phyloP scores from a whole-genome alignment of 805 yeast genomes.

The Wickerhamiella lipophila region DNA sequence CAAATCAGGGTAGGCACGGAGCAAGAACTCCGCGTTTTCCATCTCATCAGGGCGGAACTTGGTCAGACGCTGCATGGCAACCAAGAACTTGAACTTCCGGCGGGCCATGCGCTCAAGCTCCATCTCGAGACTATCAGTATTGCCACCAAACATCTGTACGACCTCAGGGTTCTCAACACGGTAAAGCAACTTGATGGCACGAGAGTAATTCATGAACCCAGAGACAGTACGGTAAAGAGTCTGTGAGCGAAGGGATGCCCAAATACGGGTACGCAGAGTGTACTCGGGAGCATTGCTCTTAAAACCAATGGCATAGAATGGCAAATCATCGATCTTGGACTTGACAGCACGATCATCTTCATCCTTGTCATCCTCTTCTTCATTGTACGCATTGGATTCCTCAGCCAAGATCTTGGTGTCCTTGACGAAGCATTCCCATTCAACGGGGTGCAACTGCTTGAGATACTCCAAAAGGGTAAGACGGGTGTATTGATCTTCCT shows the following conservation, averaged over 20 bases:
- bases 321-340: constrained; percentile 78
- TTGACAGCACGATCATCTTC: constrained; percentile 60
- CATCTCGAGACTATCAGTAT: constrained; percentile 89
- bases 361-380: constrained; percentile 33
- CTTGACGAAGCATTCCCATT: constrained; percentile 95
- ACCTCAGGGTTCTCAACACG: constrained; percentile 92
- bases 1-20: constrained; percentile 59
- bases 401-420: constrained; percentile 93
- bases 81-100: constrained; percentile 65
- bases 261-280: constrained; percentile 88
- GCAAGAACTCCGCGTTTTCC: constrained; percentile 52
- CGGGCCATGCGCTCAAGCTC: constrained; percentile 77
- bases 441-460: constrained; percentile 90
- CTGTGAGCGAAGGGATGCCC: constrained; percentile 97
- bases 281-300: constrained; percentile 96
- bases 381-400: constrained; percentile 73
- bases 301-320: constrained; percentile 93
- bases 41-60: constrained; percentile 52
- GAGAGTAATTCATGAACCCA: constrained; percentile 96
- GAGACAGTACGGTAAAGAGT: constrained; percentile 93
- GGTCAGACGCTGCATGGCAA: constrained; percentile 79
- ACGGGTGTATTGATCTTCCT: constrained; percentile 92
- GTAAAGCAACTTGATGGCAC: constrained; percentile 86
- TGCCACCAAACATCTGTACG: constrained; percentile 97
- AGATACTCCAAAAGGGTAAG: constrained; percentile 87